phyloP scores from a whole-genome alignment of 177 flowering plant genomes.

The Vitis hybrid region DNA sequence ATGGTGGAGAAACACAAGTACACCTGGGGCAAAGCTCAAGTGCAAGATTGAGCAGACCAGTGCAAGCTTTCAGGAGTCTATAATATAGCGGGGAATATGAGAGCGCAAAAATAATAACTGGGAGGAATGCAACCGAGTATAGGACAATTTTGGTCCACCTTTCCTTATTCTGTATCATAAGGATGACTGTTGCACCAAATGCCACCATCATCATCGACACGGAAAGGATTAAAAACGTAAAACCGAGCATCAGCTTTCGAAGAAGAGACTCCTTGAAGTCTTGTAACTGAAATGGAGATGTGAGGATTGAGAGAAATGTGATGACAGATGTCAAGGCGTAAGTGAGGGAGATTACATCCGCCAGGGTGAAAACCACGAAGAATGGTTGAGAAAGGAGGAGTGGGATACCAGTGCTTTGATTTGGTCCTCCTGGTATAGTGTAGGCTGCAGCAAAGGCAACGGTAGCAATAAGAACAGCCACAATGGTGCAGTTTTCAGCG shows the following conservation, averaged over 20 bases:
- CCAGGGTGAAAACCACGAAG: slow-evolving; percentile 23
- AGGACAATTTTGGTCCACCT: neutral
- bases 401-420: slow-evolving; percentile 12
- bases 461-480: too few species aligned
- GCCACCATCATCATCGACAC: slow-evolving; percentile 19
- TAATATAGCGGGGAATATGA: slow-evolving; percentile 1
- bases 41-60: neutral
- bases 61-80: neutral
- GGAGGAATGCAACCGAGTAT: slow-evolving; percentile 4
- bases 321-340: slow-evolving; percentile 12
- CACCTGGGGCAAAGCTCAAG: too few species aligned
- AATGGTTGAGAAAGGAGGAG: slow-evolving; percentile 9
- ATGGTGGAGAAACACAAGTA: too few species aligned
- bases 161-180: slow-evolving; percentile 2
- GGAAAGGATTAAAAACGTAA: slow-evolving; percentile 12
- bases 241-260: slow-evolving; percentile 14
- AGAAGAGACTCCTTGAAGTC: slow-evolving; percentile 17
- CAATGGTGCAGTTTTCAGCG: too few species aligned
- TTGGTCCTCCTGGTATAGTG: too few species aligned
- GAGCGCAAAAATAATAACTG: slow-evolving; percentile 2
- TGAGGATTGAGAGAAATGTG: slow-evolving; percentile 17
- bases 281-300: slow-evolving; percentile 15
- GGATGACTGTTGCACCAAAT: slow-evolving; percentile 18
- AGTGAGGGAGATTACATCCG: slow-evolving; percentile 21
- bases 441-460: too few species aligned